phyloP scores from a whole-genome alignment of 2,329 filamentous ascomycete species.

The Fusarium poae region DNA sequence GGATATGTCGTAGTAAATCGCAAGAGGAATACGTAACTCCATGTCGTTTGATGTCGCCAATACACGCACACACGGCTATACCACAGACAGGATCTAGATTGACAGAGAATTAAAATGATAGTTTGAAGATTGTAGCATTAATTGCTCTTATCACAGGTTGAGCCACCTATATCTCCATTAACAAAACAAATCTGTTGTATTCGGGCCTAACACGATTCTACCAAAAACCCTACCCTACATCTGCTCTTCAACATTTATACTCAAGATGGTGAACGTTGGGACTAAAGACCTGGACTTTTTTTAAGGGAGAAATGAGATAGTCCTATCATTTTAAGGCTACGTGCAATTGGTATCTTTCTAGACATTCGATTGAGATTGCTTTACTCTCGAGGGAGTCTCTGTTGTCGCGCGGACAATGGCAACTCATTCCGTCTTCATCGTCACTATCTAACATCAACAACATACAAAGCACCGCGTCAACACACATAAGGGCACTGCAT shows the following conservation, averaged over 20 bases:
- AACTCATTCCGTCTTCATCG: too few relatives aligned
- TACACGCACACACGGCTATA: too few relatives aligned
- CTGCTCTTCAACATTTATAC: not conserved
- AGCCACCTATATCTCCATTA: too few relatives aligned
- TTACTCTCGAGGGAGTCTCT: too few relatives aligned
- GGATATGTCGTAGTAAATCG: too few relatives aligned
- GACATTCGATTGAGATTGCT: not conserved
- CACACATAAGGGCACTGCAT: fast-evolving
- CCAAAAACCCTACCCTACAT: not conserved
- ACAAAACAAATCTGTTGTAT: too few relatives aligned
- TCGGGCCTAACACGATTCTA: too few relatives aligned
- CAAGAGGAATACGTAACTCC: too few relatives aligned
- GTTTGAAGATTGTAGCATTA: not conserved
- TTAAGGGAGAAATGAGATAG: not conserved
- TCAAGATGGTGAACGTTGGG: not conserved
- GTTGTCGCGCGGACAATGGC: too few relatives aligned
- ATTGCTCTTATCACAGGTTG: not conserved
- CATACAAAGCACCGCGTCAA: not conserved
- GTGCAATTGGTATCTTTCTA: not conserved
- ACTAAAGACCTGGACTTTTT: not conserved
- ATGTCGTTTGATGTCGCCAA: too few relatives aligned
- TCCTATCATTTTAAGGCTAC: not conserved
- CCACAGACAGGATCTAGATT: too few relatives aligned
- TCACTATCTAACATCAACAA: not conserved
- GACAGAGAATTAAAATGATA: too few relatives aligned